Evolutionary conservation across 148 eudicot species (phyloP), one percentile per base, ranked within the genome.

Genomic region (Spergularia marina): DNA sequence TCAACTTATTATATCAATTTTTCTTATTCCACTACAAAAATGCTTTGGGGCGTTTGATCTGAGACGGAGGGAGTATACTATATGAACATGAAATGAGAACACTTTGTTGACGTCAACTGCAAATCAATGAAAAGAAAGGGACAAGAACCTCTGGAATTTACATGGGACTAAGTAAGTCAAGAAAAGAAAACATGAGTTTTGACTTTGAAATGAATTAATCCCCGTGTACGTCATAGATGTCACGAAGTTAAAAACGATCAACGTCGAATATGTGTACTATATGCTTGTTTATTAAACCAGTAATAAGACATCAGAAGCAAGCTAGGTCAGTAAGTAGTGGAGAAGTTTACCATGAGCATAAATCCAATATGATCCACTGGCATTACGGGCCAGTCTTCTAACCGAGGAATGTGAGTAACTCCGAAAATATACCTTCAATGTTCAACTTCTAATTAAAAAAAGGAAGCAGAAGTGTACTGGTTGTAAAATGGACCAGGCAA

Each of bases 341-440:
- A 47, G n/a, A 54, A 21, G 11, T 7, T 76, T 87, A 91, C 98
- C 97, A 90, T 88, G 74, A 94, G 97, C 91, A 85, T 78, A 80
- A 91, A 94, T 73, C 98, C 98, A 41, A 91, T 87, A 77, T 58
- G 91, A 62, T 94, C 98, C 53, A 91, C 97, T 8, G 98, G 97
- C 98, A 94, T 94, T 44, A 94, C 91, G 77, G 98, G 98, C 97
- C 97, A 94, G 79, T 94, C 98, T 86, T 94, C 98, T 75, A 89
- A 60, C 60, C 98, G 90, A 82, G 97, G 98, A 73, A 94, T 85
- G 77, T 91, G 97, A 14, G 98, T 91, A 82, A 94, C 83, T 63
- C 97, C 98, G 74, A 94, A 94, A 7, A 94, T 91, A 71, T 91
- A 94, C 98, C 98, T 94, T 76, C 40, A 77, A 56, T 68, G n/a